Evolutionary conservation across 139 green algal species (phyloP).

Genomic region (Chlorella sp.): DNA sequence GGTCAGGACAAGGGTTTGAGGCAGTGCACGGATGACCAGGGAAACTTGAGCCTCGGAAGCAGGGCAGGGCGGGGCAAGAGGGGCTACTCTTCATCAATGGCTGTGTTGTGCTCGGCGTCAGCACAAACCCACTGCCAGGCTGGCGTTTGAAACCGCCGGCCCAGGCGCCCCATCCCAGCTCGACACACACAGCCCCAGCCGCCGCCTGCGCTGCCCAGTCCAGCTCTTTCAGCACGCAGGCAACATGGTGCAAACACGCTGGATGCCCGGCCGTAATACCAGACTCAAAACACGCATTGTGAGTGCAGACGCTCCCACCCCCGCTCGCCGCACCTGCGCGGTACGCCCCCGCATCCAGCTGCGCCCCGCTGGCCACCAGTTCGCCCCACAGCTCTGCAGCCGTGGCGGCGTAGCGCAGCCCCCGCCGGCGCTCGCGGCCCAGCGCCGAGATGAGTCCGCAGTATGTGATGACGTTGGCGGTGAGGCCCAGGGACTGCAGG

Average conservation of each 20-base stretch:
- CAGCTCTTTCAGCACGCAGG: not conserved
- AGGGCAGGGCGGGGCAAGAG: not conserved
- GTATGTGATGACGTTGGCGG: conserved; percentile 59
- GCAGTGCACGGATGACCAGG: not conserved
- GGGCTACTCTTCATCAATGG: not conserved
- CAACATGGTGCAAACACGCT: no score
- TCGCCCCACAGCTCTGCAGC: conserved; percentile 68
- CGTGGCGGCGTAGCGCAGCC: conserved; percentile 42
- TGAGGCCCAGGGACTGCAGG: conserved; percentile 38
- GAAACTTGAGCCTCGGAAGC: no score
- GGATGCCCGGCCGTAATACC: no score
- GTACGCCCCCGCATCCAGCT: conserved; percentile 59
- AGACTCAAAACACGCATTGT: no score
- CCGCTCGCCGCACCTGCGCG: conserved; percentile 45
- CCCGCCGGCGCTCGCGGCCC: conserved; percentile 46
- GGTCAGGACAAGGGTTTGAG: not conserved
- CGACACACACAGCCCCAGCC: not conserved
- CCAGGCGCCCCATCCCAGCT: no score
- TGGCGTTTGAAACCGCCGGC: no score
- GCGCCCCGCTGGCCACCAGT: conserved; percentile 39
- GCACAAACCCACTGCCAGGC: no score
- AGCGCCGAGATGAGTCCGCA: conserved; percentile 61
- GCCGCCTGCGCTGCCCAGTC: not conserved
- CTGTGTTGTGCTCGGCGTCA: not conserved
- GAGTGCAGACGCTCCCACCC: not conserved